Percentiles rank a stretch among this genome's conserved stretches.
Evolutionary conservation across 169 alveolate species (phyloP).

Genomic region (Fabrea salina): DNA sequence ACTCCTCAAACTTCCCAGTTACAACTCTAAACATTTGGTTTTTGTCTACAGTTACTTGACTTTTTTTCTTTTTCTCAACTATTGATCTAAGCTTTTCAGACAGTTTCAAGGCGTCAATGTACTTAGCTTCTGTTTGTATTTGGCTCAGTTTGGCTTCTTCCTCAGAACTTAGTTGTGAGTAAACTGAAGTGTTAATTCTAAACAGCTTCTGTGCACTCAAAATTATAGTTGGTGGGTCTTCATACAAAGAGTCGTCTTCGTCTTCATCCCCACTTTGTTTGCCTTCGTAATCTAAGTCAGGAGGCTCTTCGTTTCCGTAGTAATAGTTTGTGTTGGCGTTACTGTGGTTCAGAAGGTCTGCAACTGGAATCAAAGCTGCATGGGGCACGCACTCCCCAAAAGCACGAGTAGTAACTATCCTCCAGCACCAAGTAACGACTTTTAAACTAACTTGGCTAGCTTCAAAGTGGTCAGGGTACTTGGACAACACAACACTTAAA

Average conservation of each 20-base stretch:
- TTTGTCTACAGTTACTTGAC: background rate
- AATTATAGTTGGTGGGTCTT: background rate
- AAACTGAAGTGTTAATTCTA: background rate
- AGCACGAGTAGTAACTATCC: slow-evolving; percentile 35
- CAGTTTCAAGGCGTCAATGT: background rate
- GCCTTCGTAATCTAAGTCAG: background rate
- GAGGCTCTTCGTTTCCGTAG: slow-evolving; percentile 3
- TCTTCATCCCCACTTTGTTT: background rate
- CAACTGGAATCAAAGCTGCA: slow-evolving; percentile 26
- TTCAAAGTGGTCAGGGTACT: slow-evolving; percentile 54
- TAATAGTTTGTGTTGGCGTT: slow-evolving; percentile 14
- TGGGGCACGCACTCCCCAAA: slow-evolving; percentile 22
- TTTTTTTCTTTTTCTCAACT: background rate
- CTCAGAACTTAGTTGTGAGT: background rate
- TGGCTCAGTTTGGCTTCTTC: background rate
- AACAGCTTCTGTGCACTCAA: background rate
- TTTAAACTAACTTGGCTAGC: slow-evolving; percentile 55
- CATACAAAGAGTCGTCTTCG: background rate
- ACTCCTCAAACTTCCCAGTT: background rate
- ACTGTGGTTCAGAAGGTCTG: slow-evolving; percentile 28
- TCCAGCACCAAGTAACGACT: slow-evolving; percentile 61
- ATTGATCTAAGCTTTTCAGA: background rate
- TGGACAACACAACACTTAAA: slow-evolving; percentile 34
- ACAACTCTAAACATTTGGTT: background rate
- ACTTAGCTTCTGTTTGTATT: background rate